Percentiles rank a stretch among this genome's conserved stretches.
Evolutionary conservation across 768 basidiomycete species (phyloP).

Genomic region (Mycena amicta): DNA sequence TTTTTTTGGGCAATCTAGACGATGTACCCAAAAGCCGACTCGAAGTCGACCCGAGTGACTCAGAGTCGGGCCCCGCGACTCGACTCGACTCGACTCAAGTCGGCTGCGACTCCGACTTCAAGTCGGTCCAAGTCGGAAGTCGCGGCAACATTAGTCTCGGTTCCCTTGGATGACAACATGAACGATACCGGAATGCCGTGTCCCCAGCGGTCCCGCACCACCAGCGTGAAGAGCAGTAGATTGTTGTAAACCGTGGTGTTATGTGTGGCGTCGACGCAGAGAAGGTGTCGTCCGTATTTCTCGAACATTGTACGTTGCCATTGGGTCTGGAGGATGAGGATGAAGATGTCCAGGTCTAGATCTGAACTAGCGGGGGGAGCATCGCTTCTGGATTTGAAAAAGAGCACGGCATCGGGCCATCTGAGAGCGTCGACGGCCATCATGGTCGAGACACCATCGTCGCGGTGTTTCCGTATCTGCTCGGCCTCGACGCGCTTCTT

Average conservation of each 20-base stretch:
- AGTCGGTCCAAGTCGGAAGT: too few species aligned
- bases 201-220: conserved; percentile 12
- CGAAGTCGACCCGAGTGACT: too few species aligned
- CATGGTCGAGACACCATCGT: conserved; percentile 13
- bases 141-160: too few species aligned
- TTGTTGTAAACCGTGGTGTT: conserved; percentile 17
- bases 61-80: too few species aligned
- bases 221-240: conserved; percentile 12
- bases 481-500: conserved; percentile 18
- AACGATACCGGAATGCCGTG: conserved; percentile 25
- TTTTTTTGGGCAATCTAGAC: too few species aligned
- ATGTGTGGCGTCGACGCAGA: conserved; percentile 20
- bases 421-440: conserved; percentile 9
- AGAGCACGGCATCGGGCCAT: background rate
- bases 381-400: conserved; percentile 12
- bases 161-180: conserved; percentile 24
- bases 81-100: too few species aligned
- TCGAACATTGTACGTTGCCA: conserved; percentile 13
- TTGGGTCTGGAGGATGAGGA: conserved; percentile 14
- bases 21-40: too few species aligned
- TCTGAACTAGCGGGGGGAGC: conserved; percentile 6
- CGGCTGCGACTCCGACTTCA: too few species aligned
- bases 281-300: conserved; percentile 9
- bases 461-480: conserved; percentile 3
- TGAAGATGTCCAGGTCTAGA: conserved; percentile 9